Conservation (phyloP, 345 rosid species). For the Lumnitzera racemosa region DNA sequence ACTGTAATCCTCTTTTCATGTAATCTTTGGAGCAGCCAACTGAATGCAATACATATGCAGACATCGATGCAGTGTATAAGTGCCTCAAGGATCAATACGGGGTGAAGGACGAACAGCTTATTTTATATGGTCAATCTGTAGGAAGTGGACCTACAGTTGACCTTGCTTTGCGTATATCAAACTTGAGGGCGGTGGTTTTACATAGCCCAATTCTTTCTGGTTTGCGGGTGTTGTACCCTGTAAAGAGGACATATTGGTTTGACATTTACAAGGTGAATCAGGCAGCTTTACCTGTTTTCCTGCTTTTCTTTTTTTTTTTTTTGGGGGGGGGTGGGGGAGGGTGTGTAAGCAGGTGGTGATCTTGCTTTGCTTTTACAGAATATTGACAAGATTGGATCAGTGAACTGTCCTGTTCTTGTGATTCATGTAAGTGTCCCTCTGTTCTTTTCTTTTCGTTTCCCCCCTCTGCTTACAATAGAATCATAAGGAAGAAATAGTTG, state of each 20-base stretch:
- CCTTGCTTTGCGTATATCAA: slow-evolving; percentile 75
- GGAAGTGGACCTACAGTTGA: slow-evolving; percentile 98
- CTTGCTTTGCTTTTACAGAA: slow-evolving; percentile 40
- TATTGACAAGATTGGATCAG: slow-evolving; percentile 78
- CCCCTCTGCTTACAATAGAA: not conserved
- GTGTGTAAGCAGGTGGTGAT: not conserved
- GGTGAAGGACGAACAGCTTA: slow-evolving; percentile 77
- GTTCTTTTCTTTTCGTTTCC: not conserved
- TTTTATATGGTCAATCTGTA: slow-evolving; percentile 93
- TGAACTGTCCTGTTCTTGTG: slow-evolving; percentile 69
- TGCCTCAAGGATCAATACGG: slow-evolving; percentile 88
- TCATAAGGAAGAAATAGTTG: no score
- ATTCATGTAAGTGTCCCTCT: slow-evolving; percentile 63
- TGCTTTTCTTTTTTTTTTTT: not conserved
- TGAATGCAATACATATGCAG: slow-evolving; percentile 90
- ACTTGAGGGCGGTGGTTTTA: slow-evolving; percentile 73
- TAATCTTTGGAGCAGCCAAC: slow-evolving; percentile 56
- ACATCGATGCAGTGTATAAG: slow-evolving; percentile 72
- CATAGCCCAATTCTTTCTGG: slow-evolving; percentile 94
- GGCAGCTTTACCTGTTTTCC: not conserved
- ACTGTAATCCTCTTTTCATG: slow-evolving; percentile 1
- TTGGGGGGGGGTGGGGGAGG: no score
- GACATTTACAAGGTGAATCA: slow-evolving; percentile 79
- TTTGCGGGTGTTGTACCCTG: slow-evolving; percentile 85
- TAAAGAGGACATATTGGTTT: slow-evolving; percentile 92